Evolutionary conservation across 2,329 filamentous ascomycete genomes (phyloP).

Genomic region (Phoma sp.): DNA sequence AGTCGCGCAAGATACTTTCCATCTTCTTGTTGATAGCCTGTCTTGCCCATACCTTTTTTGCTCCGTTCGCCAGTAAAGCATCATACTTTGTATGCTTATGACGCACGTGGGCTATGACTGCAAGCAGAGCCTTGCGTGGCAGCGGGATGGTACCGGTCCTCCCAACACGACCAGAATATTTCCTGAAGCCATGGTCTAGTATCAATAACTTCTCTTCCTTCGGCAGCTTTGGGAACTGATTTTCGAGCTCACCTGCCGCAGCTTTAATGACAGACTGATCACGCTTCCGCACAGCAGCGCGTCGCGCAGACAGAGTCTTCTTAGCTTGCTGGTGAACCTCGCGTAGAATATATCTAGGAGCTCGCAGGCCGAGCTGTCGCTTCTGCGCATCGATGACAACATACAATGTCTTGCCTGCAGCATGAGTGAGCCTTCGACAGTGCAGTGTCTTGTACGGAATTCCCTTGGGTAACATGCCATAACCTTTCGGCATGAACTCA

Average conservation of each 20-base stretch:
- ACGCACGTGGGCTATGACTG: constrained; percentile 58
- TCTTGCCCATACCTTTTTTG: constrained; percentile 30
- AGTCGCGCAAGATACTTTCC: constrained; percentile 28
- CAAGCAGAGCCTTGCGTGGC: constrained; percentile 52
- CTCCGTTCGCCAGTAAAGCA: constrained; percentile 35
- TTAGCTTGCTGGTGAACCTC: constrained; percentile 48
- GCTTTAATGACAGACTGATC: constrained; percentile 30
- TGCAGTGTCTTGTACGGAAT: constrained; percentile 44
- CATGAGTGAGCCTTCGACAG: constrained; percentile 40
- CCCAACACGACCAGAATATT: constrained; percentile 57
- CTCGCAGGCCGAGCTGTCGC: constrained; percentile 50
- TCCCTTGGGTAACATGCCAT: constrained; percentile 44
- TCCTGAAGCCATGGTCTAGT: constrained; percentile 53
- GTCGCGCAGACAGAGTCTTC: constrained; percentile 50
- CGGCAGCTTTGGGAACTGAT: constrained; percentile 53
- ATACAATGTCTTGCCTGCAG: constrained; percentile 35
- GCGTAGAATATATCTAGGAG: constrained; percentile 48
- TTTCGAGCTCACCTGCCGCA: constrained; percentile 41
- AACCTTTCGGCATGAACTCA: constrained; percentile 35
- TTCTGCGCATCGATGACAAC: constrained; percentile 36
- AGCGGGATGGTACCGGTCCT: constrained; percentile 50
- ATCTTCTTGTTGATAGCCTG: constrained; percentile 28
- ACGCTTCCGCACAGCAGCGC: constrained; percentile 45
- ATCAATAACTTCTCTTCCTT: constrained; percentile 41
- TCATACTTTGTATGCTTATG: constrained; percentile 59